Conservation (phyloP, 139 green algal genomes). For the Closterium sp. region DNA sequence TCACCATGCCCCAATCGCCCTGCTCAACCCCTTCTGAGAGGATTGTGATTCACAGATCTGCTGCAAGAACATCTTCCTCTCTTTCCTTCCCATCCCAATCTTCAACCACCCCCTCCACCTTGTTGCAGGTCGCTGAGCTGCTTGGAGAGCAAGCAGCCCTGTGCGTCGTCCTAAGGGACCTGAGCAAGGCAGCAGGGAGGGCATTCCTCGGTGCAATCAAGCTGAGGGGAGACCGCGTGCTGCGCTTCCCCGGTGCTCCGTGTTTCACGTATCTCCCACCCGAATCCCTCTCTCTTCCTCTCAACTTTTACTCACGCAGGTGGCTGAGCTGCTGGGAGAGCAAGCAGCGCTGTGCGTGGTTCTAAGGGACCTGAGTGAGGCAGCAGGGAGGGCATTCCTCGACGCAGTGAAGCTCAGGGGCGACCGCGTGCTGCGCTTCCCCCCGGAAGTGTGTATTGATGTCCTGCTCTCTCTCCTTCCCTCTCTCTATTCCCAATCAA, state of each 20-base stretch:
- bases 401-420: no score
- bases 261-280: no score
- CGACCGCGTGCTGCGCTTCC: background rate
- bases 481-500: background rate
- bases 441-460: background rate
- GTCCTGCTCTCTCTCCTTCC: background rate
- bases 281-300: no score
- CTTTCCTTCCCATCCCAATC: no score
- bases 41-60: no score
- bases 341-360: slow-evolving; percentile 16
- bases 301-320: no score
- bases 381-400: background rate
- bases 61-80: background rate
- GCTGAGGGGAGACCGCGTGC: slow-evolving; percentile 25
- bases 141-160: slow-evolving; percentile 29
- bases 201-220: slow-evolving; percentile 39
- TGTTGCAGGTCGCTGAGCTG: slow-evolving; percentile 14
- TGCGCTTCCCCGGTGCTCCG: slow-evolving; percentile 48
- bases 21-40: background rate
- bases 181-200: slow-evolving; percentile 18
- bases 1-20: background rate
- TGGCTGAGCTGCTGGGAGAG: slow-evolving; percentile 29
- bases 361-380: background rate
- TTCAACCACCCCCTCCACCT: no score
- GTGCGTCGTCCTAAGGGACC: slow-evolving; percentile 14